phyloP scores from a whole-genome alignment of 768 basidiomycete species.

The Favolaschia claudopus region DNA sequence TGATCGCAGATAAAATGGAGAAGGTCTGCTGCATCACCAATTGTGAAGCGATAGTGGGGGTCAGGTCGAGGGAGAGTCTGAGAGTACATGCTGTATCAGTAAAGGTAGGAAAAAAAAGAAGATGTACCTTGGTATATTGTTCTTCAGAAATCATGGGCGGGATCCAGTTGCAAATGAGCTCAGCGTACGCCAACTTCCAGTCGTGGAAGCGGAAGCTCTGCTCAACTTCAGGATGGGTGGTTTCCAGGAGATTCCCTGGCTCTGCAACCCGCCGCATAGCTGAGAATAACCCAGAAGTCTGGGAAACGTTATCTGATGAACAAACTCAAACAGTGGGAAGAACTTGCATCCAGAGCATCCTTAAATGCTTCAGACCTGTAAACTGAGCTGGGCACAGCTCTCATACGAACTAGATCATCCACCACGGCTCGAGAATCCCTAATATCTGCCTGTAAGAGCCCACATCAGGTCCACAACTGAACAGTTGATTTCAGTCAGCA shows the following conservation, averaged over 20 bases:
- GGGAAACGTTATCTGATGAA: not conserved
- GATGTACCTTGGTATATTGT: not conserved
- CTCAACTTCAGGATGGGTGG: not conserved
- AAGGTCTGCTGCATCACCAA: not conserved
- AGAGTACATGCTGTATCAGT: too few species aligned
- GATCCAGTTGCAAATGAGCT: not conserved
- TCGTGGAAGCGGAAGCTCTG: not conserved
- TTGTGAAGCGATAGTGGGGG: not conserved
- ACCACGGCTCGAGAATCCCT: too few species aligned
- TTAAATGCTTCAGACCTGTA: not conserved
- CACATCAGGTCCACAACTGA: too few species aligned
- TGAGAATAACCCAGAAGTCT: not conserved
- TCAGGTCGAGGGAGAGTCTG: too few species aligned
- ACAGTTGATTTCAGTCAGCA: too few species aligned
- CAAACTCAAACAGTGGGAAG: too few species aligned
- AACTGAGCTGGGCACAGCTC: too few species aligned
- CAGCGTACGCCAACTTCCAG: not conserved
- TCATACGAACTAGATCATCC: too few species aligned
- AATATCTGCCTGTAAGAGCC: too few species aligned
- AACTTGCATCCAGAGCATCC: not conserved
- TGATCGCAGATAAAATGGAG: not conserved
- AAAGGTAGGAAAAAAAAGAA: not conserved
- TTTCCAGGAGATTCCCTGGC: not conserved
- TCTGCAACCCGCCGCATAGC: not conserved
- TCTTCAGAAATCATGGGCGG: not conserved